A percentile compares a stretch with the other conserved stretches of the same genome.
These are phyloP conservation scores for Dalbergia oliveri DNA, from an alignment of 306 rosid genomes.

Conservation along the genomic window DNA sequence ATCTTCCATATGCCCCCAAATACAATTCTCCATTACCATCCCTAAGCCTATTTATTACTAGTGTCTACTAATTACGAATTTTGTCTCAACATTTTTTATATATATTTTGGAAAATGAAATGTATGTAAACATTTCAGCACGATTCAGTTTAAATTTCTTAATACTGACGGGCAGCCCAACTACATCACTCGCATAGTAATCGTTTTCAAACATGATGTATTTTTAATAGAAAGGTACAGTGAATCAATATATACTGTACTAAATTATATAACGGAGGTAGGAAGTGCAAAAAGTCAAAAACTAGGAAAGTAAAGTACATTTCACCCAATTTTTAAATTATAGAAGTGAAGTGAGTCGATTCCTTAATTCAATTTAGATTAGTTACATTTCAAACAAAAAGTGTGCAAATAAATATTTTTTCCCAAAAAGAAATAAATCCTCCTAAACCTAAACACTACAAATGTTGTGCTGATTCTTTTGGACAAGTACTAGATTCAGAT, in stretches of 20 bases:
- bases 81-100: no score
- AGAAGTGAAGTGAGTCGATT: background rate
- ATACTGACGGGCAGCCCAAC: no score
- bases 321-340: background rate
- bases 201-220: no score
- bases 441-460: slow-evolving; percentile 38
- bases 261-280: background rate
- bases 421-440: background rate
- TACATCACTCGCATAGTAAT: no score
- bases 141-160: no score
- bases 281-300: background rate
- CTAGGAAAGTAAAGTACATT: background rate
- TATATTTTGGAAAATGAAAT: no score
- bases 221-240: no score
- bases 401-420: background rate
- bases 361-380: background rate
- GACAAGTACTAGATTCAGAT: background rate
- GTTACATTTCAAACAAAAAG: background rate
- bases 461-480: background rate
- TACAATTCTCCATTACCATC: no score
- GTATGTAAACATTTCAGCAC: no score
- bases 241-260: background rate
- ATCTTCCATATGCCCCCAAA: no score
- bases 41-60: no score
- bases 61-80: no score